A percentile compares a stretch with the other conserved stretches of the same genome.
These are phyloP conservation scores for Tricholoma furcatifolium DNA, from an alignment of 768 basidiomycete species.

Conservation along the genomic window DNA sequence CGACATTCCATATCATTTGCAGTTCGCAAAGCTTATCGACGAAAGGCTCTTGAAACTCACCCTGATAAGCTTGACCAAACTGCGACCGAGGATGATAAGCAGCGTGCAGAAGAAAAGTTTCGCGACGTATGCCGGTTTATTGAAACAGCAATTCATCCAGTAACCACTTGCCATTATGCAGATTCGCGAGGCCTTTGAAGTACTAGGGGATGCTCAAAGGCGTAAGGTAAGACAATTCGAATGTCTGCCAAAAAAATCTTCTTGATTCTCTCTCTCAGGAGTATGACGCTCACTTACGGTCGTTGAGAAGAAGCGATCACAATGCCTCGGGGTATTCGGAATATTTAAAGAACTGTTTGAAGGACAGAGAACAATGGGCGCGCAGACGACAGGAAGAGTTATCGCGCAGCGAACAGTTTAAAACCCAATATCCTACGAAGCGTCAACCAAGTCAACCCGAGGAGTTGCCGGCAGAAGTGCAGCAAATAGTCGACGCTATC, in stretches of 20 bases:
- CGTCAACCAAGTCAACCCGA: slow-evolving; percentile 38
- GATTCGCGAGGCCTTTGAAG: slow-evolving; percentile 64
- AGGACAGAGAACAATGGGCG: slow-evolving; percentile 56
- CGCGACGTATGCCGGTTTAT: slow-evolving; percentile 46
- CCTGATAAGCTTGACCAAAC: slow-evolving; percentile 66
- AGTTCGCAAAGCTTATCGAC: slow-evolving; percentile 71
- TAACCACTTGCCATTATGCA: slow-evolving; percentile 25
- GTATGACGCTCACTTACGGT: slow-evolving; percentile 44
- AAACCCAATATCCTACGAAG: slow-evolving; percentile 11
- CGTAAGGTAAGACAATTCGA: slow-evolving; percentile 44
- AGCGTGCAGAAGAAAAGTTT: slow-evolving; percentile 55
- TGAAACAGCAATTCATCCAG: slow-evolving; percentile 1
- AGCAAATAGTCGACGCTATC: slow-evolving; percentile 55
- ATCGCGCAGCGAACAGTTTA: slow-evolving; percentile 20
- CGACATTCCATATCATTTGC: background rate
- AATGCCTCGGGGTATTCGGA: slow-evolving; percentile 27
- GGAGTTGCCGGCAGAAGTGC: slow-evolving; percentile 40
- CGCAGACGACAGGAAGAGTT: slow-evolving; percentile 43
- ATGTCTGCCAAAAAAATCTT: background rate
- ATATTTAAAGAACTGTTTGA: slow-evolving; percentile 40
- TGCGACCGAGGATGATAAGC: slow-evolving; percentile 50
- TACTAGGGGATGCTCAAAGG: slow-evolving; percentile 52
- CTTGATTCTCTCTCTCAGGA: slow-evolving; percentile 27
- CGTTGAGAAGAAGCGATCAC: slow-evolving; percentile 20
- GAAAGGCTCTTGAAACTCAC: slow-evolving; percentile 68